phyloP scores from a whole-genome alignment of 495 filamentous ascomycete species.

The Penicillium maclennaniae region DNA sequence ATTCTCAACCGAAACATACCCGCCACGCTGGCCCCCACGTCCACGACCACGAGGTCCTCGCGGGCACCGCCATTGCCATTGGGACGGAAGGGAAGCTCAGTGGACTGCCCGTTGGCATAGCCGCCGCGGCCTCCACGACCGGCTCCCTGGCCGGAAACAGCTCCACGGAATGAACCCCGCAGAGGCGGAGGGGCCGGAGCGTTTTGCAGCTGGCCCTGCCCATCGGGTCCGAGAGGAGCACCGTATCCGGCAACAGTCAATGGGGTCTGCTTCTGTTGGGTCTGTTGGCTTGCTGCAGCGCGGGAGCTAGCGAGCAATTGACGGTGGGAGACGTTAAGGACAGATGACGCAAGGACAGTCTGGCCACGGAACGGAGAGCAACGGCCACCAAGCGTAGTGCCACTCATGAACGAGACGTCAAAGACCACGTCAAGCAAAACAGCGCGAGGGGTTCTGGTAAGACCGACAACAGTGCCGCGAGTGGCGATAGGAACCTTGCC shows the following conservation, averaged over 20 bases:
- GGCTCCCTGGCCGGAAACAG: constrained; percentile 41
- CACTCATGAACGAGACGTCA: constrained; percentile 93
- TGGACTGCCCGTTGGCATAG: constrained; percentile 38
- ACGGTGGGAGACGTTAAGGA: constrained; percentile 79
- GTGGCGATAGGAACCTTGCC: constrained; percentile 93
- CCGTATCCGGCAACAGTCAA: constrained; percentile 61
- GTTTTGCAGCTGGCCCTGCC: constrained; percentile 65
- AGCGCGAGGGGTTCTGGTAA: constrained; percentile 76
- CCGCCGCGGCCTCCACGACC: constrained; percentile 39
- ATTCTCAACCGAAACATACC: constrained; percentile 52
- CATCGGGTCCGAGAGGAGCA: constrained; percentile 49
- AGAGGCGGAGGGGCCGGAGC: constrained; percentile 66
- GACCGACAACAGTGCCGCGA: constrained; percentile 86
- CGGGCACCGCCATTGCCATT: constrained; percentile 27
- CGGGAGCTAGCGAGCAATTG: constrained; percentile 76
- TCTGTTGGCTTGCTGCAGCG: constrained; percentile 59
- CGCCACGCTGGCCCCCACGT: constrained; percentile 40
- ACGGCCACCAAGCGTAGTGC: constrained; percentile 79
- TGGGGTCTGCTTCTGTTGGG: constrained; percentile 46
- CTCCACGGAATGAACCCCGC: constrained; percentile 68
- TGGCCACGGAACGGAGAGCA: constrained; percentile 96
- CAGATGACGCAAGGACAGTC: constrained; percentile 76
- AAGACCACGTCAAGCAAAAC: constrained; percentile 89
- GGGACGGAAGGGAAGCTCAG: constrained; percentile 35
- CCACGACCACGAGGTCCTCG: constrained; percentile 36